Evolutionary conservation across 2,329 filamentous ascomycete species (phyloP).

Genomic region (Alternaria alternata): DNA sequence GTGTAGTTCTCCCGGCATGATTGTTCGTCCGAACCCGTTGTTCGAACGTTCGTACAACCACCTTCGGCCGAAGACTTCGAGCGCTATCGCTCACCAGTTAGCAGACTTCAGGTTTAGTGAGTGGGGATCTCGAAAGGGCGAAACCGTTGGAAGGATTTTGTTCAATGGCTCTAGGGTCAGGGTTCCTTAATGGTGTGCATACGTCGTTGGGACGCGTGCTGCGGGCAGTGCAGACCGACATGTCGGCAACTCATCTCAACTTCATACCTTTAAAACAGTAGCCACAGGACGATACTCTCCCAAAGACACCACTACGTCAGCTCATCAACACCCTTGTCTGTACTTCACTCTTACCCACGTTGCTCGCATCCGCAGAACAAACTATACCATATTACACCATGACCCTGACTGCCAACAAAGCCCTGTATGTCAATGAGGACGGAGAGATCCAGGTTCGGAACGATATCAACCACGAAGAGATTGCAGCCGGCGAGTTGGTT

Average conservation of each 20-base stretch:
- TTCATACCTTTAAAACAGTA: not conserved
- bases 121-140: too few relatives aligned
- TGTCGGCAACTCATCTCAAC: not conserved
- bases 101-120: not conserved
- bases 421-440: not conserved
- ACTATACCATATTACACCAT: not conserved
- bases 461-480: not conserved
- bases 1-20: not conserved
- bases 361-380: not conserved
- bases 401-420: not conserved
- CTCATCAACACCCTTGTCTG: not conserved
- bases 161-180: not conserved
- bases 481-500: not conserved
- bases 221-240: not conserved
- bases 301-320: not conserved
- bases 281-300: not conserved
- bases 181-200: not conserved
- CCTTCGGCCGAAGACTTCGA: not conserved
- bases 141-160: too few relatives aligned
- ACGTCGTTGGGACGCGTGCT: not conserved
- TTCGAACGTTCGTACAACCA: not conserved
- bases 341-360: not conserved
- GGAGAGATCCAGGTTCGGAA: not conserved
- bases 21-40: not conserved
- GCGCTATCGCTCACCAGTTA: not conserved